Conservation (phyloP, 73 alveolate genomes). For the Paramecium octaurelia region DNA sequence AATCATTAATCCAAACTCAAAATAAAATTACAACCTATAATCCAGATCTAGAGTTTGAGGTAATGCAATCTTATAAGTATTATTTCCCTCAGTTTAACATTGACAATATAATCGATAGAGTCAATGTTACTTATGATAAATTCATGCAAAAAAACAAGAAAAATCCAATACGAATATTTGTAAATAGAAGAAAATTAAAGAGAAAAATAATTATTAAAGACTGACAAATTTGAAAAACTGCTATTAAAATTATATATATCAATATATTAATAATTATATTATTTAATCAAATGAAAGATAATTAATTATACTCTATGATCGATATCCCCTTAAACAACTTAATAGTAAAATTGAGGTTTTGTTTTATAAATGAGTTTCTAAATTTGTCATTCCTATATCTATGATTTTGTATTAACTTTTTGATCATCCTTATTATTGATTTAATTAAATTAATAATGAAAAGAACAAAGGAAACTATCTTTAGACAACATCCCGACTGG, state of each 20-base stretch:
- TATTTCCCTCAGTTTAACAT: constrained; percentile 6
- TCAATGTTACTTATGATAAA: neutral
- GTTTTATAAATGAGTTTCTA: no score
- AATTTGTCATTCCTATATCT: no score
- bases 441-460: neutral
- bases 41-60: constrained; percentile 14
- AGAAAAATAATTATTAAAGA: neutral
- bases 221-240: neutral
- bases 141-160: neutral
- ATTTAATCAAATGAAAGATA: no score
- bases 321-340: no score
- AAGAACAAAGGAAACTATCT: constrained; percentile 10
- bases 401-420: no score
- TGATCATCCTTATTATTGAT: neutral
- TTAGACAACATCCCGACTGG: constrained; percentile 31
- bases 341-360: no score
- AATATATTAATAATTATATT: neutral
- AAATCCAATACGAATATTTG: neutral
- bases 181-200: neutral
- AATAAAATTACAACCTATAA: neutral
- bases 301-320: no score
- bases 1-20: neutral
- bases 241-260: neutral
- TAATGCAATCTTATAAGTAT: constrained; percentile 11
- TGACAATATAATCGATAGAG: neutral